phyloP scores from a whole-genome alignment of 139 green algal species.

The Chlorella sp. region DNA sequence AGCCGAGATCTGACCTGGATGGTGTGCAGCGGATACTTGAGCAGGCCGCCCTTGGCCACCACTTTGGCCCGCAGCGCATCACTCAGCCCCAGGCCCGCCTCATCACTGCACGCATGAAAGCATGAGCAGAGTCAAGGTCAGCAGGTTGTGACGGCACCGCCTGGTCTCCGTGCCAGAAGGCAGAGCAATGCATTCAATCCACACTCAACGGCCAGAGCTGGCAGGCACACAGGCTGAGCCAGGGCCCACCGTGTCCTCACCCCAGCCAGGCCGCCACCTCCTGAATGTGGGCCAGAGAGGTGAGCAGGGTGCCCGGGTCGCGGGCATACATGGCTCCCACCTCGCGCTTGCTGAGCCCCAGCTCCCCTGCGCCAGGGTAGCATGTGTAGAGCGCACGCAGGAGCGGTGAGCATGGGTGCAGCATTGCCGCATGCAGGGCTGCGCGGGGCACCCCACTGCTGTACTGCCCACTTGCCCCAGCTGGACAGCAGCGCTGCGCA shows the following conservation, averaged over 20 bases:
- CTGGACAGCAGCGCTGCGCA: too few species aligned
- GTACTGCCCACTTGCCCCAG: too few species aligned
- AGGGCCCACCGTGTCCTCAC: too few species aligned
- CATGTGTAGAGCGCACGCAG: too few species aligned
- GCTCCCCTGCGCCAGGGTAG: neutral
- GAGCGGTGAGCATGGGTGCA: too few species aligned
- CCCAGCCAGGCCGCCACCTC: constrained; percentile 4
- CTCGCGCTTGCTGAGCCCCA: neutral
- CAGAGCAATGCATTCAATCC: too few species aligned
- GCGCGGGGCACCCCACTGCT: too few species aligned
- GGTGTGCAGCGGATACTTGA: constrained; percentile 32
- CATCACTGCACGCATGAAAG: neutral
- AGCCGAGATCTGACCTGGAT: constrained; percentile 23
- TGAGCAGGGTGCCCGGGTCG: neutral
- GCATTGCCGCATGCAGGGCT: too few species aligned
- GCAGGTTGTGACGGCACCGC: too few species aligned
- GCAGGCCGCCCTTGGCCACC: constrained; percentile 17
- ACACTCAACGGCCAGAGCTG: too few species aligned
- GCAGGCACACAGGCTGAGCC: too few species aligned
- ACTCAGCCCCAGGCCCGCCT: constrained; percentile 12
- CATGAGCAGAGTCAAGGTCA: neutral
- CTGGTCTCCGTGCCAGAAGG: too few species aligned
- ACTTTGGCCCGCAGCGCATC: constrained; percentile 3
- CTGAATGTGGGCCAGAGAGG: neutral
- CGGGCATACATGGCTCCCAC: constrained; percentile 9